Conservation (phyloP, 2,329 filamentous ascomycete species). For the Coleophoma cylindrospora region DNA sequence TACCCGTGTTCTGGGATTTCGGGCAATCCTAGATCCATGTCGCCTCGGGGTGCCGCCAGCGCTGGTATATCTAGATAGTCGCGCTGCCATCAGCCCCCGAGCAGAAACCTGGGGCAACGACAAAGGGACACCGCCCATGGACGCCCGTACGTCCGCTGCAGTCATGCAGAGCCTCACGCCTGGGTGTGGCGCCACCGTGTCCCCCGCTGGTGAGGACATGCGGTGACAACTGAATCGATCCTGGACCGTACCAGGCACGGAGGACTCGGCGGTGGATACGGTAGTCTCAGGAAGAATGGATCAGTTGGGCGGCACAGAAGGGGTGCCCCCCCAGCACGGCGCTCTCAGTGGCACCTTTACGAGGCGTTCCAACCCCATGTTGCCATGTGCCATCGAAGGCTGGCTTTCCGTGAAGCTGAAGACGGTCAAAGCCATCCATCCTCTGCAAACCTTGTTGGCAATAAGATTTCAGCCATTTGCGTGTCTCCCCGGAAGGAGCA, state of each 20-base stretch:
- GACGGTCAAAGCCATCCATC: background rate
- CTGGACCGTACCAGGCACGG: background rate
- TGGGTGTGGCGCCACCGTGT: background rate
- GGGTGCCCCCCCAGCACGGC: background rate
- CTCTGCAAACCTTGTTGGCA: background rate
- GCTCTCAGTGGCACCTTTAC: background rate
- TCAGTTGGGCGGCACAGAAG: background rate
- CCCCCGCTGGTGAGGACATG: background rate
- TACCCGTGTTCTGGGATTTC: conserved; percentile 1
- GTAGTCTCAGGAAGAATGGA: background rate
- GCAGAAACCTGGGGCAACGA: no score
- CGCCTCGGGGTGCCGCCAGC: background rate
- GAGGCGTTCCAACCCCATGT: background rate
- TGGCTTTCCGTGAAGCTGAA: background rate
- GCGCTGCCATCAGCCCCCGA: background rate
- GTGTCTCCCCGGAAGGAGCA: background rate
- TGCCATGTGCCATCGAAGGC: background rate
- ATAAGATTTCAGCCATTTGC: background rate
- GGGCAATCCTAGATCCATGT: background rate
- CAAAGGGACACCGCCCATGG: no score
- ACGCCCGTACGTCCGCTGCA: no score
- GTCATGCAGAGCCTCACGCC: background rate
- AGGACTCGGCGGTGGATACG: background rate
- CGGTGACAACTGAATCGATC: background rate
- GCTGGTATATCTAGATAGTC: background rate